A percentile compares a stretch with the other conserved stretches of the same genome.
These are phyloP conservation scores for Nicotiana paniculata DNA, from an alignment of 257 asterid species.

Conservation along the genomic window DNA sequence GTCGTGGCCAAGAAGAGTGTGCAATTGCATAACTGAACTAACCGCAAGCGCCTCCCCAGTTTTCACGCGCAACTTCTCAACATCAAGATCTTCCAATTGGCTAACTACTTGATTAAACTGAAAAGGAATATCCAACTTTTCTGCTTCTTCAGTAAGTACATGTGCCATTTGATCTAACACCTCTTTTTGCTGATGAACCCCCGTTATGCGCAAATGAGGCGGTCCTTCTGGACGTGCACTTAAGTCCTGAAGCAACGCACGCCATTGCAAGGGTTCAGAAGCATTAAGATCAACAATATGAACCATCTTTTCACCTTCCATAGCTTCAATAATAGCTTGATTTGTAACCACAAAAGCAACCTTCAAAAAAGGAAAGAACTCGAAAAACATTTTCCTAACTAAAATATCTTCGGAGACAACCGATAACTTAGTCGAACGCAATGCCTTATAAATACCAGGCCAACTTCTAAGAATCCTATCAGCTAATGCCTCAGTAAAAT, in stretches of 20 bases:
- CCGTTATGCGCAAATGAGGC: constrained; percentile 86
- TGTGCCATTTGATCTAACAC: constrained; percentile 79
- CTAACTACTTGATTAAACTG: constrained; percentile 74
- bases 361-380: constrained; percentile 67
- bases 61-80: constrained; percentile 61
- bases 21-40: constrained; percentile 62
- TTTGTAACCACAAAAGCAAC: constrained; percentile 73
- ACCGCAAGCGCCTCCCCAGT: constrained; percentile 92
- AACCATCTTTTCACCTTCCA: constrained; percentile 96
- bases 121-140: constrained; percentile 80
- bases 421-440: constrained; percentile 45
- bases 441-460: constrained; percentile 83
- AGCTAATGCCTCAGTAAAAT: constrained; percentile 79
- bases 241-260: constrained; percentile 78
- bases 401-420: constrained; percentile 52
- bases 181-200: constrained; percentile 64
- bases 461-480: constrained; percentile 69
- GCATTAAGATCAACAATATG: constrained; percentile 78
- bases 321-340: constrained; percentile 83
- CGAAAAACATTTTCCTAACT: constrained; percentile 70
- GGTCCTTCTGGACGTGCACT: constrained; percentile 98
- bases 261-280: constrained; percentile 74
- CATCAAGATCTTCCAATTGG: constrained; percentile 59
- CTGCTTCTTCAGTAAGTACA: constrained; percentile 69
- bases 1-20: constrained; percentile 53